phyloP scores from a whole-genome alignment of 352 stramenopile species.

The Phytopythium montanum region DNA sequence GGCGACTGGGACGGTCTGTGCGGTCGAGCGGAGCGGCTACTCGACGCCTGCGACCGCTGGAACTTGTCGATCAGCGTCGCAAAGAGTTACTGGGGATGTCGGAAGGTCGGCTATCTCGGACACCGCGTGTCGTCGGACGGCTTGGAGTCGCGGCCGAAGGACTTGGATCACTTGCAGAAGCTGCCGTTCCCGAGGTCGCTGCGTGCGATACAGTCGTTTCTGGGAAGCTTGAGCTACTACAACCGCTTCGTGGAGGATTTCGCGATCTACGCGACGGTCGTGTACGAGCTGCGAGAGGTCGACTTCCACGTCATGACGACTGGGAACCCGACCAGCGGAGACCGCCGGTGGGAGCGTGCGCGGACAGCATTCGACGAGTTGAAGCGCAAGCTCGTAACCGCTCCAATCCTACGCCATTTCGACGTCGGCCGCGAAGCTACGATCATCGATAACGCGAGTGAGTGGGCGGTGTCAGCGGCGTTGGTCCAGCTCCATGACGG shows the following conservation, averaged over 20 bases:
- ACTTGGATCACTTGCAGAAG: not conserved
- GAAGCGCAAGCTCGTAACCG: conserved; percentile 5
- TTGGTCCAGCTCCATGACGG: conserved; percentile 8
- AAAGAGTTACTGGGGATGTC: conserved; percentile 14
- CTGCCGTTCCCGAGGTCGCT: conserved; percentile 5
- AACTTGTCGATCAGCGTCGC: conserved; percentile 17
- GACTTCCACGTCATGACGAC: too few species aligned
- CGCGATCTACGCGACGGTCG: conserved; percentile 10
- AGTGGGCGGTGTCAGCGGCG: conserved; percentile 4
- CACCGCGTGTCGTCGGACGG: conserved; percentile 12
- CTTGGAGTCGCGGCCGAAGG: conserved; percentile 9
- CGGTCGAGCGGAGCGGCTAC: conserved; percentile 2
- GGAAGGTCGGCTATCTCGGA: conserved; percentile 12
- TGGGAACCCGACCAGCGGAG: too few species aligned
- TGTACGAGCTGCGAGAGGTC: too few species aligned
- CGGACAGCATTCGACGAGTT: conserved; percentile 6
- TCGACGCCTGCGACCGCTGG: conserved; percentile 12
- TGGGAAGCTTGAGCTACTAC: conserved; percentile 20
- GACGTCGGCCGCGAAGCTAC: conserved; percentile 4
- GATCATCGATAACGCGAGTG: conserved; percentile 11
- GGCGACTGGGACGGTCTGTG: conserved; percentile 12
- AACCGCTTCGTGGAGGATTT: conserved; percentile 15
- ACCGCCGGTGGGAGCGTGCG: not conserved
- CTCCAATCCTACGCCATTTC: conserved; percentile 12
- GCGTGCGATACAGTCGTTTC: conserved; percentile 11